Percentiles rank a stretch among this genome's conserved stretches.
Conservation (phyloP, 495 filamentous ascomycete species). For the Penicillium atrosanguineum region DNA sequence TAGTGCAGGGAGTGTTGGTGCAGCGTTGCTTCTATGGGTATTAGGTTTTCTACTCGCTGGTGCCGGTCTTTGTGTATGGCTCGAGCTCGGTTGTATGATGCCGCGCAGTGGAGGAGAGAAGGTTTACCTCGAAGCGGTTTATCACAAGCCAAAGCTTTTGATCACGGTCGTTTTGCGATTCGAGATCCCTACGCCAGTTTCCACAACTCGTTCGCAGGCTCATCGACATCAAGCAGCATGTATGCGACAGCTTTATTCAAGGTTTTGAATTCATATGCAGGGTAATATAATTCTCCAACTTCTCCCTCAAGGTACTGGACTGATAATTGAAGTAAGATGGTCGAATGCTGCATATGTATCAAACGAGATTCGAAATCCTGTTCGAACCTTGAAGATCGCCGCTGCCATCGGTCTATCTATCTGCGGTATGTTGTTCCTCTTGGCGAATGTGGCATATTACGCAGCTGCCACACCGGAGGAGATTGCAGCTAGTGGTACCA, state of each 20-base stretch:
- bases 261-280: constrained; percentile 65
- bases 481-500: constrained; percentile 58
- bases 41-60: constrained; percentile 56
- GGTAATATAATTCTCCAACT: constrained; percentile 20
- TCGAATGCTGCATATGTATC: constrained; percentile 68
- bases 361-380: constrained; percentile 68
- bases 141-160: constrained; percentile 61
- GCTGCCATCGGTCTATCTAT: constrained; percentile 56
- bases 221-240: constrained; percentile 30
- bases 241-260: constrained; percentile 62
- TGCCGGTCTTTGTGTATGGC: constrained; percentile 55
- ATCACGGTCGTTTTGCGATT: constrained; percentile 61
- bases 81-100: constrained; percentile 69
- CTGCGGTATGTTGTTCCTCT: constrained; percentile 56
- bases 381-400: constrained; percentile 61
- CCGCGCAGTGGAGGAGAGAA: constrained; percentile 67
- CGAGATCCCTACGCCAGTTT: constrained; percentile 44
- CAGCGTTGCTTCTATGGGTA: constrained; percentile 60
- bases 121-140: constrained; percentile 71
- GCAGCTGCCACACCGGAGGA: constrained; percentile 61
- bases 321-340: constrained; percentile 23
- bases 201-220: constrained; percentile 29
- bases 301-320: not conserved
- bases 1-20: constrained; percentile 63
- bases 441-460: constrained; percentile 69